phyloP scores from a whole-genome alignment of 1,284 basidiomycete genomes.

The Leccinum huronense region DNA sequence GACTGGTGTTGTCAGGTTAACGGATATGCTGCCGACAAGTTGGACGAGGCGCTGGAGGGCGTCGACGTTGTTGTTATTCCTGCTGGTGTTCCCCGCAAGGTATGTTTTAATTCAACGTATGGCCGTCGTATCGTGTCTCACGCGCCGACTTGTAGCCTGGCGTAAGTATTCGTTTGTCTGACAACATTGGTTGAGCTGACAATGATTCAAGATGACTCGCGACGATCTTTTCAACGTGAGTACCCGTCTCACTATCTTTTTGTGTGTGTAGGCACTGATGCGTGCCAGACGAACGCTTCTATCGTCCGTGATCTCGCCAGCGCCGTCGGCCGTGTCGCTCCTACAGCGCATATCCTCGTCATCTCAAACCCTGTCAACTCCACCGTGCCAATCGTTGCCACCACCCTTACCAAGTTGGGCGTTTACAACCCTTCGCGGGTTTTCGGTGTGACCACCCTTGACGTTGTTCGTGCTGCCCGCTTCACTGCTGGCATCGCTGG shows the following conservation, averaged over 20 bases:
- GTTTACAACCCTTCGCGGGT: slow-evolving; percentile 82
- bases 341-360: slow-evolving; percentile 90
- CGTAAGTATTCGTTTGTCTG: slow-evolving; percentile 47
- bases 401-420: slow-evolving; percentile 90
- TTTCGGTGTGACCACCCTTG: slow-evolving; percentile 94
- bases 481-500: slow-evolving; percentile 82
- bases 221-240: slow-evolving; percentile 98
- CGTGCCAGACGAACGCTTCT: slow-evolving; percentile 80
- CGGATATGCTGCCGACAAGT: slow-evolving; percentile 80
- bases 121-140: slow-evolving; percentile 28
- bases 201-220: slow-evolving; percentile 77
- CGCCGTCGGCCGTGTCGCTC: slow-evolving; percentile 83
- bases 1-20: slow-evolving; percentile 51
- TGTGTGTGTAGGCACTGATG: not conserved
- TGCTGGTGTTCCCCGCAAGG: slow-evolving; percentile 95
- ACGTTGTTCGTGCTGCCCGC: slow-evolving; percentile 92
- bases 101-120: slow-evolving; percentile 37
- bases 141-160: slow-evolving; percentile 52
- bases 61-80: slow-evolving; percentile 94
- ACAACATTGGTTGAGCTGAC: slow-evolving; percentile 22
- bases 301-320: slow-evolving; percentile 96
- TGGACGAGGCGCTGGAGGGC: slow-evolving; percentile 84
- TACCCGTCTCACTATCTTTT: slow-evolving; percentile 12
- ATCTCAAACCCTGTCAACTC: slow-evolving; percentile 97
- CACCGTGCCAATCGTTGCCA: slow-evolving; percentile 96